Percentiles rank a stretch among this genome's conserved stretches.
Evolutionary conservation across 495 filamentous ascomycete species (phyloP).

Genomic region (Arthonia radiata): DNA sequence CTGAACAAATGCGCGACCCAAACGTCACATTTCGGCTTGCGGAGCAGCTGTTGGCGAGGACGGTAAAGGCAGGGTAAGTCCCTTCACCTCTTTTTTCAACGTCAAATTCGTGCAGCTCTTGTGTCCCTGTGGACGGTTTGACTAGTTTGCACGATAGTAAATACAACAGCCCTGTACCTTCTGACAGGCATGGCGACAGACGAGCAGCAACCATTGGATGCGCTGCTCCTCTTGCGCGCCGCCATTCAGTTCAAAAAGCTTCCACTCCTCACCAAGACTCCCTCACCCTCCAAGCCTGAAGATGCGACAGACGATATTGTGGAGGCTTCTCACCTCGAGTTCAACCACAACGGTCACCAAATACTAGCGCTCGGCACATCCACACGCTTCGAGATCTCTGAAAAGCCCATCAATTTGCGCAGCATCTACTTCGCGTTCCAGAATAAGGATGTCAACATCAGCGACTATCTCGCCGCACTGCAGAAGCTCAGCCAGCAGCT

Average conservation of each 20-base stretch:
- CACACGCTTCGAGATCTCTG: conserved; percentile 61
- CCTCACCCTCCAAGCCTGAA: conserved; percentile 18
- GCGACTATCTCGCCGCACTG: conserved; percentile 68
- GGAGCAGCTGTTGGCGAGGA: no score
- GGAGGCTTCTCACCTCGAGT: conserved; percentile 59
- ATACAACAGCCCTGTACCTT: no score
- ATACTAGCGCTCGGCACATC: conserved; percentile 46
- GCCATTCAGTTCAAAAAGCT: conserved; percentile 41
- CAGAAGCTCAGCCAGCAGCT: conserved; percentile 62
- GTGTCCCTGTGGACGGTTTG: no score
- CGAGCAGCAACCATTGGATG: conserved; percentile 21
- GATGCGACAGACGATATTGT: conserved; percentile 30
- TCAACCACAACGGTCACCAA: conserved; percentile 35
- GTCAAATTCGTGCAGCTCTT: no score
- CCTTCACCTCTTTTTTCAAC: no score
- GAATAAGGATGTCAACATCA: conserved; percentile 67
- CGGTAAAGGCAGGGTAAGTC: no score
- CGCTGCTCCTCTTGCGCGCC: conserved; percentile 54
- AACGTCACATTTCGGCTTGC: no score
- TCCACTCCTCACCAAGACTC: conserved; percentile 45
- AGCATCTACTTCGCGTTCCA: conserved; percentile 87
- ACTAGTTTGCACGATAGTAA: no score
- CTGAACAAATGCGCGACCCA: no score
- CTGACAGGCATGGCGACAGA: conserved; percentile 11
- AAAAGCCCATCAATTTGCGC: conserved; percentile 60